A percentile compares a stretch with the other conserved stretches of the same genome.
phyloP scores from a whole-genome alignment of 495 filamentous ascomycete genomes.

The Eremomyces bilateralis region DNA sequence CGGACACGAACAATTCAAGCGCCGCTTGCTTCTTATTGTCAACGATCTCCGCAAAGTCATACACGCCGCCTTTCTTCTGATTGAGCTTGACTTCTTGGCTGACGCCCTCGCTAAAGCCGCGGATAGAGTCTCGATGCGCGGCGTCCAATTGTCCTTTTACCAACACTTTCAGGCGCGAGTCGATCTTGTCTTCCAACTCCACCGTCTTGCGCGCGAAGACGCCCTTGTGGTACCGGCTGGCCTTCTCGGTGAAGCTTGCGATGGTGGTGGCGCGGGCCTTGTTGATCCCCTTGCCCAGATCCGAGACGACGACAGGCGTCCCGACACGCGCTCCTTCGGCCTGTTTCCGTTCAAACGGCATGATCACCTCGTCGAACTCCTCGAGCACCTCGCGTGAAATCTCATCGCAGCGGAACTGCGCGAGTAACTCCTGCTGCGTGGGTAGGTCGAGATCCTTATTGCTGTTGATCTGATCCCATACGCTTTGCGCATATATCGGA shows the following conservation, averaged over 20 bases:
- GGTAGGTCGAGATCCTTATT: slow-evolving; percentile 96
- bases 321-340: slow-evolving; percentile 44
- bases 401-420: slow-evolving; percentile 95
- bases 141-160: slow-evolving; percentile 73
- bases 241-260: slow-evolving; percentile 69
- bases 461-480: slow-evolving; percentile 96
- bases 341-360: slow-evolving; percentile 71
- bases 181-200: slow-evolving; percentile 71
- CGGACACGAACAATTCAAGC: slow-evolving; percentile 51
- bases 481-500: slow-evolving; percentile 70
- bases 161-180: slow-evolving; percentile 63
- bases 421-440: slow-evolving; percentile 88
- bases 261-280: slow-evolving; percentile 47
- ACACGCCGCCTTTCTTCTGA: slow-evolving; percentile 69
- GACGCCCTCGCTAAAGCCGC: slow-evolving; percentile 74
- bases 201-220: slow-evolving; percentile 69
- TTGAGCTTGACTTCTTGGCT: slow-evolving; percentile 61
- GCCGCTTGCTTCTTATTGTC: slow-evolving; percentile 56
- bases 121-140: slow-evolving; percentile 71
- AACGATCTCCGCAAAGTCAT: slow-evolving; percentile 93
- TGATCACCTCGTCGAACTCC: slow-evolving; percentile 59
- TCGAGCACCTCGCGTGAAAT: slow-evolving; percentile 71
- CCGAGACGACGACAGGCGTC: slow-evolving; percentile 45
- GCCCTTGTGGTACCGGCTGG: slow-evolving; percentile 85
- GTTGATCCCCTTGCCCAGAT: slow-evolving; percentile 57